A percentile compares a stretch with the other conserved stretches of the same genome.
These are phyloP conservation scores for Stemphylium beticola DNA, from an alignment of 2,329 filamentous ascomycete species.

Conservation along the genomic window DNA sequence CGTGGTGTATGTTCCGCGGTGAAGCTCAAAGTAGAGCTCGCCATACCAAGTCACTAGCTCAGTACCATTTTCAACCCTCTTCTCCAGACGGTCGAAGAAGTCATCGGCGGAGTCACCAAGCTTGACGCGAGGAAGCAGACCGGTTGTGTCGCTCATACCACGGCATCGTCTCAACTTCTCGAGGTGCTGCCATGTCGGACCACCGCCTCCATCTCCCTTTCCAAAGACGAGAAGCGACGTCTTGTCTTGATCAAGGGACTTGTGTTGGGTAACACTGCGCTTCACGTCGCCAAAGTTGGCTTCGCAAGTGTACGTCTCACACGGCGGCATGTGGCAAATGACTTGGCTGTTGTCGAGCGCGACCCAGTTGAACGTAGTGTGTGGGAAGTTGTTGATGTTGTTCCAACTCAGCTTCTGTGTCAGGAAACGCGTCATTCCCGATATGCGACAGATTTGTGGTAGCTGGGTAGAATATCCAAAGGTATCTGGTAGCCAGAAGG, in stretches of 20 bases:
- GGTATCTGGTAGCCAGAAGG: conserved; percentile 97
- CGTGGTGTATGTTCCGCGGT: conserved; percentile 95
- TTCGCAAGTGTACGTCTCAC: conserved; percentile 93
- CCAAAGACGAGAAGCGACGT: conserved; percentile 93
- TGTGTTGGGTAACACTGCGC: conserved; percentile 88
- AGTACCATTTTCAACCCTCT: conserved; percentile 70
- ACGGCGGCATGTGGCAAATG: conserved; percentile 95
- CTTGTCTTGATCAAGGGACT: conserved; percentile 91
- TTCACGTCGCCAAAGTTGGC: conserved; percentile 95
- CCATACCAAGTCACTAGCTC: conserved; percentile 96
- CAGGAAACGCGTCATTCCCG: conserved; percentile 96
- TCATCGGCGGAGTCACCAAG: conserved; percentile 91
- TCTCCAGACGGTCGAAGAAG: conserved; percentile 86
- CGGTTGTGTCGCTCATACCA: conserved; percentile 86
- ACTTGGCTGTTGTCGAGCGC: conserved; percentile 94
- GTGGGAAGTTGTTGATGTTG: conserved; percentile 98
- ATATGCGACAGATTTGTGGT: conserved; percentile 88
- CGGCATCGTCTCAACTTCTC: conserved; percentile 94
- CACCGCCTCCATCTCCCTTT: conserved; percentile 94
- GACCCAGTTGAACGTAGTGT: conserved; percentile 99
- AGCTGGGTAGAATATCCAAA: conserved; percentile 97
- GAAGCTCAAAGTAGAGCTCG: conserved; percentile 96
- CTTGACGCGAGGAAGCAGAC: conserved; percentile 82
- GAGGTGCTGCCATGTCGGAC: conserved; percentile 89
- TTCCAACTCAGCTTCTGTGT: conserved; percentile 99